Conservation (phyloP, 1,139 yeast genomes). For the Candida frijolesensis region DNA sequence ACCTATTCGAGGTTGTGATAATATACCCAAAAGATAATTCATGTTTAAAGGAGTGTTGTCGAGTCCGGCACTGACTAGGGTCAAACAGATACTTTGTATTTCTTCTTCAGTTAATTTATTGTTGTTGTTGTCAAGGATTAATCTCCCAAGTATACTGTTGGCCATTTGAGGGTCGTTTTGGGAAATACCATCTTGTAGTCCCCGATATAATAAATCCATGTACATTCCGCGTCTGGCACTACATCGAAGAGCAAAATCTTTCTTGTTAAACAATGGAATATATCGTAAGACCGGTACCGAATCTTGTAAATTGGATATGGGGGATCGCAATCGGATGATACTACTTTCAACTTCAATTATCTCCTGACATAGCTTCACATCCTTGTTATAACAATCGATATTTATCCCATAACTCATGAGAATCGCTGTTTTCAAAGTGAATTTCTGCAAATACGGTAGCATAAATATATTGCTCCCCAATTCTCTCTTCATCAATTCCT, state of each 20-base stretch:
- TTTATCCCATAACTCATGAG: conserved; percentile 61
- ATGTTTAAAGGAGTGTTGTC: conserved; percentile 72
- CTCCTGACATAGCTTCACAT: conserved; percentile 47
- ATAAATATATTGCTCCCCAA: conserved; percentile 37
- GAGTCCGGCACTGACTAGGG: conserved; percentile 80
- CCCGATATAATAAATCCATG: conserved; percentile 40
- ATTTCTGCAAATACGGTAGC: conserved; percentile 49
- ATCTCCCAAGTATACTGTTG: conserved; percentile 48
- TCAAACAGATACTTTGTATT: conserved; percentile 63
- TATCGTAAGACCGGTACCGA: conserved; percentile 55
- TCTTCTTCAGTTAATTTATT: conserved; percentile 38
- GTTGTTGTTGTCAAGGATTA: conserved; percentile 22
- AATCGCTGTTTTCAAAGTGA: conserved; percentile 59
- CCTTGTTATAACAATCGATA: conserved; percentile 45
- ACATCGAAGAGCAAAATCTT: conserved; percentile 36
- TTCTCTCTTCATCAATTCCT: conserved; percentile 26
- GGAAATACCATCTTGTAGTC: conserved; percentile 14
- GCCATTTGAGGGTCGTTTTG: conserved; percentile 18
- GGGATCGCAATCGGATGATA: conserved; percentile 65
- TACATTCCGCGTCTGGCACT: conserved; percentile 52
- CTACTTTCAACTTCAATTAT: conserved; percentile 65
- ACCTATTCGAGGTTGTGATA: conserved; percentile 52
- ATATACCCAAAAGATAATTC: conserved; percentile 61
- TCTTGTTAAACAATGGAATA: conserved; percentile 30
- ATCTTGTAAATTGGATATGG: conserved; percentile 62